Evolutionary conservation across 179 eudicot genomes (phyloP).

Genomic region (Amaranthus tricolor): DNA sequence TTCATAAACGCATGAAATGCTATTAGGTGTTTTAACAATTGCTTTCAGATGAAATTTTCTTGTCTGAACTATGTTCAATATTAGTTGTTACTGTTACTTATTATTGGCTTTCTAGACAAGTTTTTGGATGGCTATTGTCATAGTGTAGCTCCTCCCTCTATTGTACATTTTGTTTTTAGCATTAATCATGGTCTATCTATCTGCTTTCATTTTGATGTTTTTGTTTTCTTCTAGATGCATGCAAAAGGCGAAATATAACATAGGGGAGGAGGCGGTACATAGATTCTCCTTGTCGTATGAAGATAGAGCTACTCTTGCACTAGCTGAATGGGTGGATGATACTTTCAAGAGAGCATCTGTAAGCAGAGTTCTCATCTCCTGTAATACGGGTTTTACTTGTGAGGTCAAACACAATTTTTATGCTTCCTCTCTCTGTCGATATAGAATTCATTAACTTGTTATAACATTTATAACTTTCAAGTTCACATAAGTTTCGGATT

Average conservation of each 20-base stretch:
- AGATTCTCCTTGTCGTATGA: slow-evolving; percentile 89
- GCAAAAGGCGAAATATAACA: slow-evolving; percentile 90
- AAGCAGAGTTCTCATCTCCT: slow-evolving; percentile 21
- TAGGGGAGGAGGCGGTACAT: slow-evolving; percentile 95
- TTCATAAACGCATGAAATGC: slow-evolving; percentile 2
- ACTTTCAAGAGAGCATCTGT: slow-evolving; percentile 86
- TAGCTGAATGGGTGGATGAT: slow-evolving; percentile 95
- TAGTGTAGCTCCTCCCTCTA: slow-evolving; percentile 1
- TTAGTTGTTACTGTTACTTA: slow-evolving; percentile 6
- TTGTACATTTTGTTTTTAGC: slow-evolving; percentile 5
- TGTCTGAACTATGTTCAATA: neutral
- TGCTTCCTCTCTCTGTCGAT: slow-evolving; percentile 3
- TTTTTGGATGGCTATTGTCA: slow-evolving; percentile 1
- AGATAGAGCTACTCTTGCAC: slow-evolving; percentile 90
- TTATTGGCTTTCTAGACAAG: neutral
- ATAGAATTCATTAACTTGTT: neutral
- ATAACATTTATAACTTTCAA: neutral
- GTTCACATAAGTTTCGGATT: neutral
- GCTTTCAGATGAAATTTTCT: neutral
- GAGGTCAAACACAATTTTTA: neutral
- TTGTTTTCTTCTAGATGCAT: slow-evolving; percentile 63
- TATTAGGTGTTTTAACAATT: slow-evolving; percentile 1
- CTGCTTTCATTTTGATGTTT: neutral
- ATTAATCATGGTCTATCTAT: neutral
- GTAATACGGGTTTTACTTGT: neutral